phyloP scores from a whole-genome alignment of 305 asterid species.

The Lippia alba region DNA sequence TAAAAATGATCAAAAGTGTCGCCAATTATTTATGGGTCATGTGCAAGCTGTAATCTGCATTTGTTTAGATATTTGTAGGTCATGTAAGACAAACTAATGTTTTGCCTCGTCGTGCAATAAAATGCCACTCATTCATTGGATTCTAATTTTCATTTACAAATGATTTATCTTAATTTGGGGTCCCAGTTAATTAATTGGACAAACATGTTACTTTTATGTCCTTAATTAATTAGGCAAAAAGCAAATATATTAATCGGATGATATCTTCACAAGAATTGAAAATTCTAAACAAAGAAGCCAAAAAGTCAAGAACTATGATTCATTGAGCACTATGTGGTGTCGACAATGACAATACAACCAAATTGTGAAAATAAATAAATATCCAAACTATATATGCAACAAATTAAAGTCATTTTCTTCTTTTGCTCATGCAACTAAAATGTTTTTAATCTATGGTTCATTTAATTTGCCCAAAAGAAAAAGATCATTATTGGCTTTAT shows the following conservation, averaged over 20 bases:
- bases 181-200: no score
- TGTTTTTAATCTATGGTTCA: slow-evolving; percentile 2
- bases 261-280: slow-evolving; percentile 7
- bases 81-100: slow-evolving; percentile 30
- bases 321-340: slow-evolving; percentile 16
- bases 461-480: background rate
- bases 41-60: slow-evolving; percentile 39
- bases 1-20: no score
- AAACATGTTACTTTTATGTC: background rate
- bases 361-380: background rate
- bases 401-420: background rate
- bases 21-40: background rate
- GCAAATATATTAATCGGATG: background rate
- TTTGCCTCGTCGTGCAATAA: slow-evolving; percentile 30
- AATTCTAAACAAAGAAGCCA: background rate
- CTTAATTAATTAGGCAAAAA: slow-evolving; percentile 6
- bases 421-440: background rate
- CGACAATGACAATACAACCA: slow-evolving; percentile 47
- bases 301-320: slow-evolving; percentile 36
- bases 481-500: slow-evolving; percentile 14
- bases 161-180: background rate
- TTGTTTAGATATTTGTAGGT: slow-evolving; percentile 24
- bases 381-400: background rate
- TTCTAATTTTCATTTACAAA: slow-evolving; percentile 5
- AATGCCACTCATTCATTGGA: slow-evolving; percentile 32